These are phyloP conservation scores for Syzygium syzygioides DNA, from an alignment of 441 rosid species.

Conservation along the genomic window DNA sequence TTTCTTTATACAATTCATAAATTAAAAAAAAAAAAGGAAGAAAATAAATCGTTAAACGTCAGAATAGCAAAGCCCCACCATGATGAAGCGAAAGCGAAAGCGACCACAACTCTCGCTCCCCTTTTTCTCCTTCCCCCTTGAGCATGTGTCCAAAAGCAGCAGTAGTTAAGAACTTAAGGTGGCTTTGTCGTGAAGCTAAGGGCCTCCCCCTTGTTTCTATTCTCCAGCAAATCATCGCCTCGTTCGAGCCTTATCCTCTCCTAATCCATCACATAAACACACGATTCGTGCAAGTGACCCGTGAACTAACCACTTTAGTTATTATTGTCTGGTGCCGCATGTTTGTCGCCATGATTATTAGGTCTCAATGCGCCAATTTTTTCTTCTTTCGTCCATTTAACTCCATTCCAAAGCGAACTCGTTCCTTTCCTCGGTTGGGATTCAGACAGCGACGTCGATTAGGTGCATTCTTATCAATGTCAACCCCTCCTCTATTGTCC, in stretches of 20 bases:
- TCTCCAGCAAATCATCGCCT: constrained; percentile 9
- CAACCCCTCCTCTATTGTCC: neutral
- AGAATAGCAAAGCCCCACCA: neutral
- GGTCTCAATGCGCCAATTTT: neutral
- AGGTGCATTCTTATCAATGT: neutral
- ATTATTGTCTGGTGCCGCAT: neutral
- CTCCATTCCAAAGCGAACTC: neutral
- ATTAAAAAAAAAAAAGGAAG: too few species aligned
- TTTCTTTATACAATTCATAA: neutral
- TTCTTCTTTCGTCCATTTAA: neutral
- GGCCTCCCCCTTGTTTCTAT: neutral
- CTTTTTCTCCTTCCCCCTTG: neutral
- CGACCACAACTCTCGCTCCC: neutral
- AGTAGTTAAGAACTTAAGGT: constrained; percentile 11
- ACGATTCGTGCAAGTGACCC: constrained; percentile 20
- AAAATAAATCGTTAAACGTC: neutral
- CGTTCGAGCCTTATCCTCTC: constrained; percentile 12
- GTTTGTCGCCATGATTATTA: constrained; percentile 18
- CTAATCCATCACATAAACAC: constrained; percentile 2
- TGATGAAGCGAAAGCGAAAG: neutral
- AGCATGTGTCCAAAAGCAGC: constrained; percentile 15
- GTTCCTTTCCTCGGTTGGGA: neutral
- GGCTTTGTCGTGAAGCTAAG: constrained; percentile 30
- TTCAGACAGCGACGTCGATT: neutral
- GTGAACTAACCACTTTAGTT: constrained; percentile 20